phyloP scores from a whole-genome alignment of 2,329 filamentous ascomycete genomes.

The Nannizziopsis barbatae region DNA sequence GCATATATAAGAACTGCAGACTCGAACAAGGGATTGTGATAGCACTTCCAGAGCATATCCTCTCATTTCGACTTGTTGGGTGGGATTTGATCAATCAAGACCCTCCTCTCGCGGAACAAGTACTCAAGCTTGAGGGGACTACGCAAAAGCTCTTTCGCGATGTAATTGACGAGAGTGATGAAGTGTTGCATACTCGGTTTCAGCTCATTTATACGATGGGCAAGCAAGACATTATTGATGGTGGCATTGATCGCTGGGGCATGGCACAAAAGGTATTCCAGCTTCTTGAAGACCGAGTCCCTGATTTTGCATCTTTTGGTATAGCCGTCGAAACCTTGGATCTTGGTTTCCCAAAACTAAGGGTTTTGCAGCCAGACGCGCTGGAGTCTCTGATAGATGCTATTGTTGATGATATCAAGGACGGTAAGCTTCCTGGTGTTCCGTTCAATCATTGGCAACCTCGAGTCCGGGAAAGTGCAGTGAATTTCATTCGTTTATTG shows the following conservation, averaged over 20 bases:
- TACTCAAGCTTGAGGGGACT: slow-evolving; percentile 20
- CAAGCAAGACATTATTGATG: slow-evolving; percentile 40
- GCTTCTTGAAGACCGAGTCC: slow-evolving; percentile 12
- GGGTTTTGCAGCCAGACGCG: slow-evolving; percentile 16
- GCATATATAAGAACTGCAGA: slow-evolving; percentile 39
- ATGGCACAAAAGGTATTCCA: slow-evolving; percentile 18
- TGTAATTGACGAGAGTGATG: slow-evolving; percentile 54
- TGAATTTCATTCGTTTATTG: slow-evolving; percentile 13
- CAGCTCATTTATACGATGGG: slow-evolving; percentile 55
- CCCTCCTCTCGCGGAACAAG: slow-evolving; percentile 12
- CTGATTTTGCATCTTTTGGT: background rate
- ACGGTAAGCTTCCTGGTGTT: slow-evolving; percentile 14
- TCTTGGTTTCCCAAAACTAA: slow-evolving; percentile 18
- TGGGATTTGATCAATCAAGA: slow-evolving; percentile 37
- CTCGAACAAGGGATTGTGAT: slow-evolving; percentile 46
- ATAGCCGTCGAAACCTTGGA: slow-evolving; percentile 15
- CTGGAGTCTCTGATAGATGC: slow-evolving; percentile 10
- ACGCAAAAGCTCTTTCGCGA: slow-evolving; percentile 39
- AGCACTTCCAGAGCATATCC: slow-evolving; percentile 51
- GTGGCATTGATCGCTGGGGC: slow-evolving; percentile 46
- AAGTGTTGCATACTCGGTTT: slow-evolving; percentile 49
- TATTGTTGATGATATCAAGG: slow-evolving; percentile 14
- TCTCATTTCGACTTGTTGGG: slow-evolving; percentile 54
- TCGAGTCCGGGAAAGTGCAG: slow-evolving; percentile 11
- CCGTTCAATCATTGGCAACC: slow-evolving; percentile 17